A percentile compares a stretch with the other conserved stretches of the same genome.
Evolutionary conservation across 2,329 filamentous ascomycete genomes (phyloP).

Genomic region (Zasmidium cellare): DNA sequence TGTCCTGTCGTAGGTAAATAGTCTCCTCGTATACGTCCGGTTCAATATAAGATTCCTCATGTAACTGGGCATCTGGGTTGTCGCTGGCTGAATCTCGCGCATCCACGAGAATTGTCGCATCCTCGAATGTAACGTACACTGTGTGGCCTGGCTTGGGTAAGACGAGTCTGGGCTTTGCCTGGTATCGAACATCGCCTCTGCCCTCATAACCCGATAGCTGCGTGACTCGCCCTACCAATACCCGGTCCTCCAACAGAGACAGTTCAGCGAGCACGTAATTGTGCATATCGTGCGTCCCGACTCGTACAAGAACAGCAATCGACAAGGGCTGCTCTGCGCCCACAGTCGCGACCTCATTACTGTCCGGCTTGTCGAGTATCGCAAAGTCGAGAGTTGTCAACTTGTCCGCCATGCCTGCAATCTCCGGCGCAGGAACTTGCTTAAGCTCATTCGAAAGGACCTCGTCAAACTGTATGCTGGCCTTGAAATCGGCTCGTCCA

Average conservation of each 20-base stretch:
- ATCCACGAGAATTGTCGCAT: slow-evolving; percentile 75
- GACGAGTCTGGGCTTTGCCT: slow-evolving; percentile 63
- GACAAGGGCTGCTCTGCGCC: slow-evolving; percentile 27
- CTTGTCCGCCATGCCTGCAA: slow-evolving; percentile 36
- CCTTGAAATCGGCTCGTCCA: slow-evolving; percentile 74
- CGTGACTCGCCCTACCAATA: slow-evolving; percentile 38
- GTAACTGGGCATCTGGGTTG: slow-evolving; percentile 71
- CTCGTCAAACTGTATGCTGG: slow-evolving; percentile 69
- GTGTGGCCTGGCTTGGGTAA: slow-evolving; percentile 77
- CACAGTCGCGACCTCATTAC: slow-evolving; percentile 25
- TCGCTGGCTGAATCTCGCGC: slow-evolving; percentile 63
- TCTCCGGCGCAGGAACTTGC: slow-evolving; percentile 50
- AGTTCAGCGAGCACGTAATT: slow-evolving; percentile 79
- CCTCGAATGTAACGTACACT: slow-evolving; percentile 78
- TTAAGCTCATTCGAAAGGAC: slow-evolving; percentile 64
- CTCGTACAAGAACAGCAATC: slow-evolving; percentile 31
- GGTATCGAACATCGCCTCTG: slow-evolving; percentile 30
- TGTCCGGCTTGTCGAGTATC: slow-evolving; percentile 50
- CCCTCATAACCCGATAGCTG: slow-evolving; percentile 54
- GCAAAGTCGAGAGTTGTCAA: slow-evolving; percentile 70
- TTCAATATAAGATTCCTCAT: slow-evolving; percentile 61
- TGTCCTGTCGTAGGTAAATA: slow-evolving; percentile 68
- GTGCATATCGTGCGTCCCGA: slow-evolving; percentile 38
- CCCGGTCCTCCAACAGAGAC: slow-evolving; percentile 50
- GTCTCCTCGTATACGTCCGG: slow-evolving; percentile 79